Evolutionary conservation across 2,329 filamentous ascomycete genomes (phyloP), one percentile per base, ranked within the genome.

Genomic region (Monilinia laxa): DNA sequence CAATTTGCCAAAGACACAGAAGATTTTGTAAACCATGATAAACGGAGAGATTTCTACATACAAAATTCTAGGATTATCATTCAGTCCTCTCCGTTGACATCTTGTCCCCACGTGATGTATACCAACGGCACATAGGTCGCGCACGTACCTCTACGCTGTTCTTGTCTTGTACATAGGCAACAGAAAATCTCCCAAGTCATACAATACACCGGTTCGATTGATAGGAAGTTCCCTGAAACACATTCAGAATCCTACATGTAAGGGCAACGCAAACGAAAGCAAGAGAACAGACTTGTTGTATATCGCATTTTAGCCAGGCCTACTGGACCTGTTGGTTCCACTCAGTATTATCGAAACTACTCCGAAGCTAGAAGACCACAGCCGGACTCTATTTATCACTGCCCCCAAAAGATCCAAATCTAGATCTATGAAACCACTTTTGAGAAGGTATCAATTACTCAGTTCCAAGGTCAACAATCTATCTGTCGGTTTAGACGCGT

Each of bases 301-400:
- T 23, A 6, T 59, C 25, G 56, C 40, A 59, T 25, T 59, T 47
- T 31, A 40, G 56, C 40, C 40, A 59, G 57, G 51, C 57, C 20
- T 12, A 18, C 28, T 12, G 7, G 28, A 20, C 35, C 45, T 51
- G 18, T 60, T 35, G 18, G 38, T 28, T 16, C 12, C 45, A 45
- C 57, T 16, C 6, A 14, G 1, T 11, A 10, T n/a, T n/a, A 10
- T 35, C 18, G 10, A n/a, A 47, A 49, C 16, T 14, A 47, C 18
- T 18, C 25, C 14, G 56, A 31, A 47, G 28, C 28, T 28, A 28
- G 28, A 47, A 20, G 25, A 47, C 14, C 12, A 28, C 35, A 42
- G 28, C 42, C 45, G 49, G 42, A 60, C 45, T 60, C 45, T 10
- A 3, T 20, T 38, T 11, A 49, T 51, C 9, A 51, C 18, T 18